Conservation (phyloP, 257 asterid genomes). For the Cinchona pubescens region DNA sequence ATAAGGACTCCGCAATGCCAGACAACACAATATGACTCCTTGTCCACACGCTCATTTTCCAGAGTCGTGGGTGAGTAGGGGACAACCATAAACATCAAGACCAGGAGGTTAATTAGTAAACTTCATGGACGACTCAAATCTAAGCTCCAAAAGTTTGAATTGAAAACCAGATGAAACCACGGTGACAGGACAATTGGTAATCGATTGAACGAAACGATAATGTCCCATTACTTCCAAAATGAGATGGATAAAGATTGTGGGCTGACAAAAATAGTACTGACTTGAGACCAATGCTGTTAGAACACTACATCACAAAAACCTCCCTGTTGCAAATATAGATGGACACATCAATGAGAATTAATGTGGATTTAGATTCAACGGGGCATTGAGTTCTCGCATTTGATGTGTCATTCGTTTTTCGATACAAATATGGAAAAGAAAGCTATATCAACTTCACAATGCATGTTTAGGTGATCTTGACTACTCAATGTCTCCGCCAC, state of each 20-base stretch:
- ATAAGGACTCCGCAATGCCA: no score
- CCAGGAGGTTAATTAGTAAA: no score
- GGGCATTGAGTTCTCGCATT: not conserved
- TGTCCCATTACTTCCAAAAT: not conserved
- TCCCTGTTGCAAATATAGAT: not conserved
- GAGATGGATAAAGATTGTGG: not conserved
- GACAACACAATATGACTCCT: no score
- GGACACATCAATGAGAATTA: not conserved
- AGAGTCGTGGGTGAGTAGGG: no score
- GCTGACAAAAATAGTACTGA: no score
- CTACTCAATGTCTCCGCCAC: not conserved
- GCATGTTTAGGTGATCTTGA: not conserved
- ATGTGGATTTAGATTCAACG: not conserved
- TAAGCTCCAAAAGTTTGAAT: no score
- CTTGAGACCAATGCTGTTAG: not conserved
- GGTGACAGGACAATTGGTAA: not conserved
- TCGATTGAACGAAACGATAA: not conserved
- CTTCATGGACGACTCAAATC: no score
- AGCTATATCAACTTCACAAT: not conserved
- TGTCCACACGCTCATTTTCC: no score
- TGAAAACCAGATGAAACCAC: not conserved
- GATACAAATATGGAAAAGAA: no score
- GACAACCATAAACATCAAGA: no score
- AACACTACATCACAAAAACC: not conserved
- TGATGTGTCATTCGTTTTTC: not conserved